Evolutionary conservation across 352 stramenopile genomes (phyloP), one percentile per base, ranked within the genome.

Genomic region (Bremia lactucae): DNA sequence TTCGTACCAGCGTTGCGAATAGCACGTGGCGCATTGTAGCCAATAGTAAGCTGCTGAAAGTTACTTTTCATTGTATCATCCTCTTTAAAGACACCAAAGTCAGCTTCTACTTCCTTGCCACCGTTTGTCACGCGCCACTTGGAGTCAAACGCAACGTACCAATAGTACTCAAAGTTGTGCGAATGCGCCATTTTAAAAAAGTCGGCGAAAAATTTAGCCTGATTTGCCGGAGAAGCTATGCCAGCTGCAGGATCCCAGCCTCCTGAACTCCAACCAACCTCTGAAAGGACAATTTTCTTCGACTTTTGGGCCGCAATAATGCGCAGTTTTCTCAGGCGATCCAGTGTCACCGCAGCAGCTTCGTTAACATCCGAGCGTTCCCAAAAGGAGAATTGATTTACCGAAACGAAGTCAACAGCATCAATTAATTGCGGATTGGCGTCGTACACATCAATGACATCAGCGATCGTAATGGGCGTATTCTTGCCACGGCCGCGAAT

Each of bases 361-460:
- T 85, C 69, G 11, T 65, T 70, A 10, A 74, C 45, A 29, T 81
- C 59, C 4, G 40, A 44, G 4, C 44, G 36, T 33, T 87, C 74
- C 77, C 77, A 90, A 52, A 83, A 83, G 9, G 72, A 75, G 39
- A 90, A 90, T 55, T 90, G 68, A 61, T 87, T 90, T 25, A 84
- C 62, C 14, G 67, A 78, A 14, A 86, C 47, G 41, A 72, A 70
- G 42, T 90, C 77, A 2, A 85, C 72, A 0, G 68, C 72, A 14
- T 82, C 53, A 18, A 86, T 42, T 1, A 90, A 48, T 29, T 71
- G 19, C 20, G 47, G 65, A 41, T 87, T 74, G n/a, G 47, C 42
- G 36, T 78, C 64, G 60, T 85, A 90, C 18, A 70, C 62, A 52
- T 86, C 70, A 15, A 87, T 66, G 16, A 80, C 60, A 42, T 90